Base-by-base conservation (phyloP, 2,329 filamentous ascomycete species). In the Byssothecium circinans region DNA sequence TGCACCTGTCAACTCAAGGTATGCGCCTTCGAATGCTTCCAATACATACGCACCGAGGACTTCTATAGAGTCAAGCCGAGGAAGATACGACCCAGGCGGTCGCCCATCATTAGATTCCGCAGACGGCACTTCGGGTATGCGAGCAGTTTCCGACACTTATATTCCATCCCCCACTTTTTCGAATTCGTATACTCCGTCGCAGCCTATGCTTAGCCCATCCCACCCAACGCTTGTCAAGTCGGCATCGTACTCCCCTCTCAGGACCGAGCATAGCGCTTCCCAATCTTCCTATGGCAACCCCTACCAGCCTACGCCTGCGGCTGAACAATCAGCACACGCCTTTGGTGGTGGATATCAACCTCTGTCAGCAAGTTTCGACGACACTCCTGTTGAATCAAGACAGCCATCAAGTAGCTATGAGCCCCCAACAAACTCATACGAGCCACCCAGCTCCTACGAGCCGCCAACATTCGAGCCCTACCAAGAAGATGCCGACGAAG, bases 1-100 rank as follows among this genome's bases (percentile, higher is more conserved):
- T 10, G 57, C 60, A 17, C 50, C 66, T 29, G 43, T 57, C n/a
- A 71, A 68, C 38, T 72, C 70, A 11, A 62, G 64, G 50, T 74
- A 74, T 56, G 70, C 71, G 32, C 71, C 71, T 8, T 61, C 64
- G 2, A 67, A 54, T 45, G 41, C 58, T 6, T 61, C 64, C 3
- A 67, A 55, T 45, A 38, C 57, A 8, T 75, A 78, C 54, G 74
- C 75, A 2, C 73, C 78, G 4, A 76, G 74, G 46, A 74, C 74
- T 1, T 81, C 80, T 6, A 74, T 78, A 10, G 80, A 82, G 47
- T 75, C 80, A 50, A 70, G 71, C 38, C 73, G 75, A 44, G 71
- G 74, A 22, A 71, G 76, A 41, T 76, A 77, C 41, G 80, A 79
- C 11, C 64, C 80, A 32, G 58, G 59, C 20, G 66, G 68, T 19